Evolutionary conservation across 179 eudicot genomes (phyloP).

Genomic region (Spergularia azorica): DNA sequence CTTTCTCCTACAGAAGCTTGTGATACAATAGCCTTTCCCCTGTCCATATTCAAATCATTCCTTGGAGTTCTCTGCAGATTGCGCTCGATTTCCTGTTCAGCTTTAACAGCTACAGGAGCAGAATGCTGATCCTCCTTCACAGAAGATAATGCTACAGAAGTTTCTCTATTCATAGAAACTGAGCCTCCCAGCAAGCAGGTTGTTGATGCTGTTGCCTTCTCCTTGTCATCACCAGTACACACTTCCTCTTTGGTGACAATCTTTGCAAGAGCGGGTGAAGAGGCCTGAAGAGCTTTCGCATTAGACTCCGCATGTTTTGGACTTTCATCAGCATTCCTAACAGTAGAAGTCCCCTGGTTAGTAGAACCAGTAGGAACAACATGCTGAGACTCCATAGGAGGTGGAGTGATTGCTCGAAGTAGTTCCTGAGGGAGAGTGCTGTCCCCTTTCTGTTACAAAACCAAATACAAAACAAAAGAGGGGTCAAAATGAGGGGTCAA

Average conservation of each 20-base stretch:
- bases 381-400: conserved; percentile 68
- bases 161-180: conserved; percentile 47
- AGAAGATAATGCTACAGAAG: conserved; percentile 44
- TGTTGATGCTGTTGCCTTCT: conserved; percentile 41
- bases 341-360: conserved; percentile 51
- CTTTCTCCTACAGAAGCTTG: conserved; percentile 51
- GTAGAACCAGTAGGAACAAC: conserved; percentile 44
- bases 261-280: conserved; percentile 38
- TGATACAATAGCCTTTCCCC: conserved; percentile 70
- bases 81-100: conserved; percentile 62
- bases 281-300: conserved; percentile 54
- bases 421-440: conserved; percentile 85
- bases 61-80: conserved; percentile 47
- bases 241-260: conserved; percentile 51
- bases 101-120: conserved; percentile 45
- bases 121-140: conserved; percentile 64
- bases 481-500: conserved; percentile 16
- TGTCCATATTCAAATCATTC: conserved; percentile 47
- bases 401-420: conserved; percentile 84
- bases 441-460: conserved; percentile 79
- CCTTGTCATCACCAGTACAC: conserved; percentile 58
- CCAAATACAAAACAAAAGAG: conserved; percentile 11
- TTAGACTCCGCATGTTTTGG: conserved; percentile 45
- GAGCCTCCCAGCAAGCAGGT: conserved; percentile 39
- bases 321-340: conserved; percentile 47